phyloP scores from a whole-genome alignment of 805 yeast species.

The Teunomyces kruisii region DNA sequence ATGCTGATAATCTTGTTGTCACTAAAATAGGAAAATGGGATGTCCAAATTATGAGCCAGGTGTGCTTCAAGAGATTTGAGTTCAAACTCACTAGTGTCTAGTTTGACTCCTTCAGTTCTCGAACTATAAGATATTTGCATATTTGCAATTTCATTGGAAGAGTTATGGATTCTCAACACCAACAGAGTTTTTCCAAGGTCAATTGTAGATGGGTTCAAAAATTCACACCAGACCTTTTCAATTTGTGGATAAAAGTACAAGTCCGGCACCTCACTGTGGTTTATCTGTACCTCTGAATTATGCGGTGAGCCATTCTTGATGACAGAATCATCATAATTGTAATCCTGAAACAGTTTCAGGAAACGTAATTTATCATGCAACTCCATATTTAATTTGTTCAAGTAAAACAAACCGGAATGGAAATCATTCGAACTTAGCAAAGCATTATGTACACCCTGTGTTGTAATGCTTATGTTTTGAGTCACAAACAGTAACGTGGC shows the following conservation, averaged over 20 bases:
- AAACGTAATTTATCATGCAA: slow-evolving; percentile 19
- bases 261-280: background rate
- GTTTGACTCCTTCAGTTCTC: slow-evolving; percentile 17
- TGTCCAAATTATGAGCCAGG: slow-evolving; percentile 17
- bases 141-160: slow-evolving; percentile 29
- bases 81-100: slow-evolving; percentile 3
- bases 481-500: slow-evolving; percentile 9
- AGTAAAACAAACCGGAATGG: slow-evolving; percentile 33
- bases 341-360: slow-evolving; percentile 12
- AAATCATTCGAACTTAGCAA: slow-evolving; percentile 25
- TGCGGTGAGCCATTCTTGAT: background rate
- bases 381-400: slow-evolving; percentile 14
- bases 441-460: slow-evolving; percentile 12
- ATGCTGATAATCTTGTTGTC: slow-evolving; percentile 27
- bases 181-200: slow-evolving; percentile 29
- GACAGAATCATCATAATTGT: slow-evolving; percentile 6
- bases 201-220: slow-evolving; percentile 22
- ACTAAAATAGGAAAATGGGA: slow-evolving; percentile 33
- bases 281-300: background rate
- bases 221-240: slow-evolving; percentile 26
- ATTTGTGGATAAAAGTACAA: slow-evolving; percentile 16
- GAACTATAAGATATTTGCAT: slow-evolving; percentile 17
- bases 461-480: slow-evolving; percentile 6
- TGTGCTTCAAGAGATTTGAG: slow-evolving; percentile 3
- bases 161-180: slow-evolving; percentile 26